Percentiles rank a stretch among this genome's conserved stretches.
Conservation (phyloP, 2,329 filamentous ascomycete genomes). For the Cladophialophora bantiana region DNA sequence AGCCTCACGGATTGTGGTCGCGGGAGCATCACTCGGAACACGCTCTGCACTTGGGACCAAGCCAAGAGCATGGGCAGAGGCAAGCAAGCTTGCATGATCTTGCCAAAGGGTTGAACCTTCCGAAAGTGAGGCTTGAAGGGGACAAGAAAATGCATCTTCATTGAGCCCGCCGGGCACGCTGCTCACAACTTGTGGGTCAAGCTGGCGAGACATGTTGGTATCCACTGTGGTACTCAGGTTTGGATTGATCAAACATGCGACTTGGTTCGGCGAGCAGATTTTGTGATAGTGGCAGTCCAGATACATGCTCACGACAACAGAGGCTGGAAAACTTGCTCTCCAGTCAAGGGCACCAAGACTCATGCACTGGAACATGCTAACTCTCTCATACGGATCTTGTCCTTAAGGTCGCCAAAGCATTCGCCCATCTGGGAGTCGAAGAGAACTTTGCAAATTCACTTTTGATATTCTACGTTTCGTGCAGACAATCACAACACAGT, state of each 20-base stretch:
- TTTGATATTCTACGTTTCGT: neutral
- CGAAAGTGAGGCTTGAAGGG: conserved; percentile 8
- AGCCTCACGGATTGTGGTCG: conserved; percentile 7
- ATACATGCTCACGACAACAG: neutral
- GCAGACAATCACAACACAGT: neutral
- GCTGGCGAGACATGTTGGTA: neutral
- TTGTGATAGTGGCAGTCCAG: neutral
- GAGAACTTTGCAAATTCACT: neutral
- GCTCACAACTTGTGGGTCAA: too few species aligned
- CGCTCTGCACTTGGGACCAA: conserved; percentile 15
- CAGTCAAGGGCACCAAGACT: neutral
- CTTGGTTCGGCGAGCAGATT: conserved; percentile 4
- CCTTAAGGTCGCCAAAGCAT: neutral
- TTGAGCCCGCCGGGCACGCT: neutral
- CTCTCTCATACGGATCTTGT: neutral
- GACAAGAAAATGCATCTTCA: neutral
- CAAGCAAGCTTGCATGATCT: conserved; percentile 9
- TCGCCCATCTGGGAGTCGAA: neutral
- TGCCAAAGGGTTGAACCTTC: conserved; percentile 2
- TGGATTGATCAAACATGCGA: neutral
- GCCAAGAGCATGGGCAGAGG: neutral
- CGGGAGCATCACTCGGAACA: neutral
- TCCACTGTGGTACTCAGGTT: neutral
- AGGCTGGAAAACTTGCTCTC: neutral
- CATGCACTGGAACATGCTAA: neutral